Evolutionary conservation across 1,139 yeast genomes (phyloP).

Genomic region (Insectozyma bohioensis): DNA sequence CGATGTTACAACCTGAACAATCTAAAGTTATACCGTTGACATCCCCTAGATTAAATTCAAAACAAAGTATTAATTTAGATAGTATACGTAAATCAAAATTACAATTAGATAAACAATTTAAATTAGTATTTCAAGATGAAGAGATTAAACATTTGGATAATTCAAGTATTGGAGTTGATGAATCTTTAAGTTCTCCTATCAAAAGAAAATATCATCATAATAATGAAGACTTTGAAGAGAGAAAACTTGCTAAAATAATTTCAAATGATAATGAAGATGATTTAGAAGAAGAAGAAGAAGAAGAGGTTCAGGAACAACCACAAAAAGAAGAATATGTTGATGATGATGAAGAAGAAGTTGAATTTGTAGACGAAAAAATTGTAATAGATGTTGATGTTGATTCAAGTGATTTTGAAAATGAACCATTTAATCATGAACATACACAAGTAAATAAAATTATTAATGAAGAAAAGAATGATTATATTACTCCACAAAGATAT

Average conservation of each 20-base stretch:
- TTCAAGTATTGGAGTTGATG: slow-evolving; percentile 6
- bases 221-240: slow-evolving; percentile 25
- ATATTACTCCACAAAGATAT: slow-evolving; percentile 40
- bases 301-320: neutral
- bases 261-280: neutral
- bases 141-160: slow-evolving; percentile 9
- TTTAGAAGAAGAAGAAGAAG: slow-evolving; percentile 1
- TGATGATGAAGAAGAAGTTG: slow-evolving; percentile 3
- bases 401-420: slow-evolving; percentile 4
- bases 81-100: slow-evolving; percentile 19
- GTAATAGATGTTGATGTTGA: slow-evolving; percentile 1
- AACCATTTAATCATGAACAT: too few species aligned
- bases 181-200: slow-evolving; percentile 14
- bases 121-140: slow-evolving; percentile 17
- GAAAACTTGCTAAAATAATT: neutral
- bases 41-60: slow-evolving; percentile 31
- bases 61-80: slow-evolving; percentile 16
- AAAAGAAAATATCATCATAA: slow-evolving; percentile 9
- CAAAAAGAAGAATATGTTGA: slow-evolving; percentile 2
- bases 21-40: slow-evolving; percentile 33
- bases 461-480: slow-evolving; percentile 13
- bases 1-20: slow-evolving; percentile 12
- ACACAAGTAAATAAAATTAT: slow-evolving; percentile 26
- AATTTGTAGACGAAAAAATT: neutral
- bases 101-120: slow-evolving; percentile 17